Conservation (phyloP, 2,329 filamentous ascomycete species). For the Trichoderma pleuroti region DNA sequence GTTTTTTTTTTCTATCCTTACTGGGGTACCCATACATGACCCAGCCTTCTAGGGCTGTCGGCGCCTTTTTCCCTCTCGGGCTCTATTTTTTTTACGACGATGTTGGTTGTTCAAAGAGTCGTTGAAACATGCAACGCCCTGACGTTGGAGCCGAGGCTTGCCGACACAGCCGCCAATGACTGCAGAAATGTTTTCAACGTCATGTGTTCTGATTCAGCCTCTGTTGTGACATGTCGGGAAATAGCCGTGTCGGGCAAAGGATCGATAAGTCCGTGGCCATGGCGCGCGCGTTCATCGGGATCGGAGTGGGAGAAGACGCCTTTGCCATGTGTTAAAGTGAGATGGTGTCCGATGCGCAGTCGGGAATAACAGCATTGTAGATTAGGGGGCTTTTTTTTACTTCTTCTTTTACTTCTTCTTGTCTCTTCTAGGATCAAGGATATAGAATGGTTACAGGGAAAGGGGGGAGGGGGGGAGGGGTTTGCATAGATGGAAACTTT, state of each 20-base stretch:
- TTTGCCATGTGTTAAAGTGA: neutral
- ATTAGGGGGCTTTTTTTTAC: neutral
- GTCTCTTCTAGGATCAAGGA: neutral
- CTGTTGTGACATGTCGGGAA: constrained; percentile 1
- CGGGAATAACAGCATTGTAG: neutral
- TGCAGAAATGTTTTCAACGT: neutral
- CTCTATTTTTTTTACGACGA: neutral
- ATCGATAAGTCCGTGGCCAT: neutral
- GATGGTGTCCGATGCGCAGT: neutral
- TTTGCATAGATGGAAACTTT: neutral
- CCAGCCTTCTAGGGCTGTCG: neutral
- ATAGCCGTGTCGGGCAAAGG: neutral
- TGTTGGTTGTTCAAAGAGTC: neutral
- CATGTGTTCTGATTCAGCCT: neutral
- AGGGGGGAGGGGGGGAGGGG: neutral
- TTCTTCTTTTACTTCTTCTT: no score
- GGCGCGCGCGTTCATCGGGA: neutral
- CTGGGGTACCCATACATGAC: neutral
- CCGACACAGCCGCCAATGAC: neutral
- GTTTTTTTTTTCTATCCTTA: neutral
- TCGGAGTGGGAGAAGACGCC: constrained; percentile 1
- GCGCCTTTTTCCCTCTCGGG: neutral
- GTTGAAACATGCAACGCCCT: neutral
- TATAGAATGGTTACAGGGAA: neutral
- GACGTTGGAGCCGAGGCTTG: neutral